Evolutionary conservation across 73 alveolate genomes (phyloP).

Genomic region (Diophrys sp.): DNA sequence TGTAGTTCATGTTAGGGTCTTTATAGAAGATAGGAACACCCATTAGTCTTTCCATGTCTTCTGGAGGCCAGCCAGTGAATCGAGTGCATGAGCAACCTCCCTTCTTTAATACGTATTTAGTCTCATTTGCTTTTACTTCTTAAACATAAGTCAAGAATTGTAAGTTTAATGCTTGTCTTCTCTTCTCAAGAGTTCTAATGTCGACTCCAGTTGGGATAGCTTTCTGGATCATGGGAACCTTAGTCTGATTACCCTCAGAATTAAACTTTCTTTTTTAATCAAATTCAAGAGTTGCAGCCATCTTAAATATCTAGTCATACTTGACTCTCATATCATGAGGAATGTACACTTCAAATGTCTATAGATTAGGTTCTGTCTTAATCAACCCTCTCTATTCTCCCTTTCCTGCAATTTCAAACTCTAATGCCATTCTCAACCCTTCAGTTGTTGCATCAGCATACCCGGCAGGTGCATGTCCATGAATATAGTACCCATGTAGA

Average conservation of each 20-base stretch:
- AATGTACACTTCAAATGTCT: slow-evolving; percentile 86
- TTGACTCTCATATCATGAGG: slow-evolving; percentile 42
- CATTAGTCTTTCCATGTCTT: slow-evolving; percentile 1
- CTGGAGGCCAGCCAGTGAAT: slow-evolving; percentile 19
- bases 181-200: slow-evolving; percentile 19
- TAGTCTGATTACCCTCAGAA: not conserved
- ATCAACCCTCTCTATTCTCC: slow-evolving; percentile 81
- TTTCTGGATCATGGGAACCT: slow-evolving; percentile 16
- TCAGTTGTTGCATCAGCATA: slow-evolving; percentile 83
- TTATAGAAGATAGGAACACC: slow-evolving; percentile 26
- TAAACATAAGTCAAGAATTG: slow-evolving; percentile 23
- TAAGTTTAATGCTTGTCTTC: slow-evolving; percentile 4
- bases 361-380: slow-evolving; percentile 68
- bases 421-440: slow-evolving; percentile 72
- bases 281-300: not conserved
- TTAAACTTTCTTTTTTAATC: not conserved
- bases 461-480: slow-evolving; percentile 94
- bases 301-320: slow-evolving; percentile 26
- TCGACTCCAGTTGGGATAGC: slow-evolving; percentile 31
- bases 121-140: slow-evolving; percentile 20
- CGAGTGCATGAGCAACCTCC: slow-evolving; percentile 3
- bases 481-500: slow-evolving; percentile 95
- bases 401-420: slow-evolving; percentile 80
- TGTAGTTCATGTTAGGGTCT: slow-evolving; percentile 30
- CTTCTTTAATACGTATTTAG: slow-evolving; percentile 1